Evolutionary conservation across 148 eudicot species (phyloP).

Genomic region (Persicaria maculosa): DNA sequence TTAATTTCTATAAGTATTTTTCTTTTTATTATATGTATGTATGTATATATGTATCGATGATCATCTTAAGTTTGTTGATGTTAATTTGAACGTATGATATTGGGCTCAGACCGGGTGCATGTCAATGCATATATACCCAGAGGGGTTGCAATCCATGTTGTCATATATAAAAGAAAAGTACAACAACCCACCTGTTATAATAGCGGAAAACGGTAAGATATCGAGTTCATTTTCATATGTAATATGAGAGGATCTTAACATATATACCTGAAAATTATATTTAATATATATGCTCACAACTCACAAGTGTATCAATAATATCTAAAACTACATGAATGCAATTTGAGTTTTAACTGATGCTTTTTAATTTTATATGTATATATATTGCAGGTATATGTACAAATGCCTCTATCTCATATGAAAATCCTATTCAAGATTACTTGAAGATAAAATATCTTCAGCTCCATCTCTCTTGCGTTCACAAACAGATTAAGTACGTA

Average conservation of each 20-base stretch:
- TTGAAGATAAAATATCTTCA: background rate
- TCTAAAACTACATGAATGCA: too few relatives aligned
- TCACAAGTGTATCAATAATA: too few relatives aligned
- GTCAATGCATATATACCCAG: background rate
- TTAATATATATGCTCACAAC: too few relatives aligned
- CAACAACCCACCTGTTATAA: background rate
- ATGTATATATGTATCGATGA: too few relatives aligned
- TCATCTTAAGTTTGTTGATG: too few relatives aligned
- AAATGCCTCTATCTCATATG: background rate
- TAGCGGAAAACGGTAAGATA: background rate
- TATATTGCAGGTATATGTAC: background rate
- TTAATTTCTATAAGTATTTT: too few relatives aligned
- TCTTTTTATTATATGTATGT: too few relatives aligned
- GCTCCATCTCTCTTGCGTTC: background rate
- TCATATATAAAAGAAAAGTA: background rate
- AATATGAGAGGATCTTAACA: background rate
- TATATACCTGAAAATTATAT: too few relatives aligned
- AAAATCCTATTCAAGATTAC: background rate
- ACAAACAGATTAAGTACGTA: background rate
- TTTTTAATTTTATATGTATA: too few relatives aligned
- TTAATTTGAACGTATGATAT: background rate
- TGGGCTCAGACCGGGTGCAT: background rate
- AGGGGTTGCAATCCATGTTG: background rate
- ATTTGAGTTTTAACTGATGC: too few relatives aligned
- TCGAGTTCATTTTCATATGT: too few relatives aligned